These are phyloP conservation scores for Lactarius pseudohatsudake DNA, from an alignment of 768 basidiomycete genomes.

Conservation along the genomic window DNA sequence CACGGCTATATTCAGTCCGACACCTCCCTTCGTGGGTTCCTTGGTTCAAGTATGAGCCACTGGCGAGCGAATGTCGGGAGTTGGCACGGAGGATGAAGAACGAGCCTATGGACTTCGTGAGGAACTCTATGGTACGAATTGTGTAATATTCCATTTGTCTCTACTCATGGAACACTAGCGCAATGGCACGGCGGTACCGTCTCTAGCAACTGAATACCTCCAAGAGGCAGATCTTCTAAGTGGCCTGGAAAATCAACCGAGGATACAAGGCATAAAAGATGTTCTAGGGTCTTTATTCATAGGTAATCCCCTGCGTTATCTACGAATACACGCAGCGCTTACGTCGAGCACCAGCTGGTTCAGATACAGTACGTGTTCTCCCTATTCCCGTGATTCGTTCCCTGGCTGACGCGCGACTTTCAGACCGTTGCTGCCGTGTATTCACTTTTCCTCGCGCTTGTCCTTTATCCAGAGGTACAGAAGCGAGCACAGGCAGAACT, in stretches of 20 bases:
- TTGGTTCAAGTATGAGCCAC: conserved; percentile 4
- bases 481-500: conserved; percentile 31
- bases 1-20: neutral
- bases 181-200: neutral
- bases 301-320: neutral
- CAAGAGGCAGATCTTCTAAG: neutral
- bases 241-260: neutral
- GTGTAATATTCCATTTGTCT: neutral
- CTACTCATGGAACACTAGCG: neutral
- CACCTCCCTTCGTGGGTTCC: conserved; percentile 7
- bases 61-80: conserved; percentile 1
- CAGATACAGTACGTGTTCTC: neutral
- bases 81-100: neutral
- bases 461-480: conserved; percentile 32
- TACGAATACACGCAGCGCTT: neutral
- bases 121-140: neutral
- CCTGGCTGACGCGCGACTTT: neutral
- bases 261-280: too few relatives aligned
- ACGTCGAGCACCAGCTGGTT: neutral
- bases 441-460: conserved; percentile 34
- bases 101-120: conserved; percentile 4
- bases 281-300: too few relatives aligned
- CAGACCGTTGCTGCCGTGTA: conserved; percentile 18
- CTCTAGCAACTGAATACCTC: neutral
- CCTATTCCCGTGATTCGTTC: neutral